Conservation (phyloP, 2,329 filamentous ascomycete genomes). For the Epichloe uncinata region DNA sequence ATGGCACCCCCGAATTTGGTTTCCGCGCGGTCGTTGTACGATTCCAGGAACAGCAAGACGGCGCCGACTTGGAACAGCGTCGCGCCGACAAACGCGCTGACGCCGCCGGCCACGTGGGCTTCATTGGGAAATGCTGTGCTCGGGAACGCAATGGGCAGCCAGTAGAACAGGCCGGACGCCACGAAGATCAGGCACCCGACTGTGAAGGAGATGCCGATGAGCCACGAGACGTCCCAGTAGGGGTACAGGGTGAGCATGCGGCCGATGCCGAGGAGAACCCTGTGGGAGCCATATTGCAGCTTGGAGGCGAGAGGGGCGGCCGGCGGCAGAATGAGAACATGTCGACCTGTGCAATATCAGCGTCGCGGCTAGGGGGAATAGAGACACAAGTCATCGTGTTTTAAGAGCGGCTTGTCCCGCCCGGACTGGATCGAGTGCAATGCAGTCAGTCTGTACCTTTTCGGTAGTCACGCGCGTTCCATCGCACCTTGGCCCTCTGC, state of each 20-base stretch:
- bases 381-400: not conserved
- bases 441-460: slow-evolving; percentile 1
- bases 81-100: slow-evolving; percentile 46
- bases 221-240: slow-evolving; percentile 13
- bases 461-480: slow-evolving; percentile 9
- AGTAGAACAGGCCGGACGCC: slow-evolving; percentile 35
- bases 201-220: slow-evolving; percentile 10
- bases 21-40: slow-evolving; percentile 33
- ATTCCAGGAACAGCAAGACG: slow-evolving; percentile 42
- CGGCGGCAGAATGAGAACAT: slow-evolving; percentile 7
- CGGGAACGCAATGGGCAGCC: slow-evolving; percentile 42
- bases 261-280: slow-evolving; percentile 6
- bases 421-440: not conserved
- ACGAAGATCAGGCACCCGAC: slow-evolving; percentile 11
- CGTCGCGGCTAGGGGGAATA: too few species aligned
- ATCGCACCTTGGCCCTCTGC: slow-evolving; percentile 6
- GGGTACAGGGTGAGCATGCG: slow-evolving; percentile 11
- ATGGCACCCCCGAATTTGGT: slow-evolving; percentile 33
- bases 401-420: not conserved
- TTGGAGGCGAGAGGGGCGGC: slow-evolving; percentile 7
- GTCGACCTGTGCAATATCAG: slow-evolving; percentile 1
- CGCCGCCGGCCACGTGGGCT: slow-evolving; percentile 28
- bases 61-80: slow-evolving; percentile 46
- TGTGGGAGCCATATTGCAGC: slow-evolving; percentile 1
- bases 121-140: slow-evolving; percentile 31